A percentile compares a stretch with the other conserved stretches of the same genome.
phyloP scores from a whole-genome alignment of 352 stramenopile species.

The Phytophthora palmivora region DNA sequence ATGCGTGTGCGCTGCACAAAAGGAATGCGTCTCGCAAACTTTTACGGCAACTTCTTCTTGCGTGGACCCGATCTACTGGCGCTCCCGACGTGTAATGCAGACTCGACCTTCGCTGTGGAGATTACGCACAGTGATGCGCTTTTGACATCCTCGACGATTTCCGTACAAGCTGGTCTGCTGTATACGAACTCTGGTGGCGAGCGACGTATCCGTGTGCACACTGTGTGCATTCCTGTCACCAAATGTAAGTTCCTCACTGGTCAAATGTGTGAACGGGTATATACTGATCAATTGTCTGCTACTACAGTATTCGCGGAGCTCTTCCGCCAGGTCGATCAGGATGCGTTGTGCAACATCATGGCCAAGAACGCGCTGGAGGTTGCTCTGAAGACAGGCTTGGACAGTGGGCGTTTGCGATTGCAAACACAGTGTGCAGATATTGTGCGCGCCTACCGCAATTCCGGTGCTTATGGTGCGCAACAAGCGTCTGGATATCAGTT shows the following conservation, averaged over 20 bases:
- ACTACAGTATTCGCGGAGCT: constrained; percentile 89
- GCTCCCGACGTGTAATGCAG: constrained; percentile 95
- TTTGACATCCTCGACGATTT: constrained; percentile 94
- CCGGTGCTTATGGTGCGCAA: constrained; percentile 74
- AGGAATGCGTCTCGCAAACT: constrained; percentile 97
- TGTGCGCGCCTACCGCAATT: constrained; percentile 91
- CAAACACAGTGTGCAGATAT: constrained; percentile 95
- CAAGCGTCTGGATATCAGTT: constrained; percentile 79
- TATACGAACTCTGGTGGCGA: constrained; percentile 98
- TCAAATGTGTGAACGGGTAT: not conserved
- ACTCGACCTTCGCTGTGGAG: constrained; percentile 97
- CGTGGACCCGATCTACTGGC: constrained; percentile 97
- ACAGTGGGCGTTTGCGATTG: constrained; percentile 93
- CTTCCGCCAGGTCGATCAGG: constrained; percentile 93
- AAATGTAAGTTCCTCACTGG: constrained; percentile 61
- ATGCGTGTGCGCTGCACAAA: constrained; percentile 98
- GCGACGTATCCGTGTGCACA: constrained; percentile 98
- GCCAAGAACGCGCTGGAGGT: constrained; percentile 96
- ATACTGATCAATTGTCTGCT: constrained; percentile 3
- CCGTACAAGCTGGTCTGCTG: constrained; percentile 96
- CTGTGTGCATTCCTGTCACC: constrained; percentile 94
- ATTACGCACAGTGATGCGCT: constrained; percentile 97
- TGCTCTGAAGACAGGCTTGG: constrained; percentile 94
- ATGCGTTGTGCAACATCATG: constrained; percentile 95
- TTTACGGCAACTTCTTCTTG: constrained; percentile 99